phyloP scores from a whole-genome alignment of 2,329 filamentous ascomycete genomes.

The Grosmannia clavigera region DNA sequence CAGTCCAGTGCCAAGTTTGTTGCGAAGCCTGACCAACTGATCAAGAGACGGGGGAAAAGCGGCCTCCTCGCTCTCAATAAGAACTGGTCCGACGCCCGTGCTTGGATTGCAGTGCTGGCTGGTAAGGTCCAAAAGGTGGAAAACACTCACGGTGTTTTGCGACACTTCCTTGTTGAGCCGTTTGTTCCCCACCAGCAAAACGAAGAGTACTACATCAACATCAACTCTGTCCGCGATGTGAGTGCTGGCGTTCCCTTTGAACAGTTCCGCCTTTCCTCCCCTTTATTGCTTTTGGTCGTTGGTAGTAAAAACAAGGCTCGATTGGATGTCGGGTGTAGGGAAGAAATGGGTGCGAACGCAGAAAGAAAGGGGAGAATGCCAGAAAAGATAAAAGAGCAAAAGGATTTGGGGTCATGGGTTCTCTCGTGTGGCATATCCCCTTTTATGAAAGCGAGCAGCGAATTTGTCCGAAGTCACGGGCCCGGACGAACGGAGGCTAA shows the following conservation, averaged over 20 bases:
- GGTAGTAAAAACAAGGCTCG: neutral
- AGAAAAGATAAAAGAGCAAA: neutral
- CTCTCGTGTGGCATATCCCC: neutral
- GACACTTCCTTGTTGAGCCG: conserved; percentile 95
- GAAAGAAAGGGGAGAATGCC: neutral
- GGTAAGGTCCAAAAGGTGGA: conserved; percentile 90
- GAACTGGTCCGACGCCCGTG: conserved; percentile 85
- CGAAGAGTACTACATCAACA: conserved; percentile 99
- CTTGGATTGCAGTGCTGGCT: conserved; percentile 86
- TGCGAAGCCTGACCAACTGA: conserved; percentile 98
- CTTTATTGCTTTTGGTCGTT: neutral
- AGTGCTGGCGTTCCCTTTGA: conserved; percentile 28
- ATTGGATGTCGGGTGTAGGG: neutral
- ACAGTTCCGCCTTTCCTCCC: neutral
- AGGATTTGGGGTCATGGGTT: neutral
- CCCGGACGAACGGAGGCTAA: conserved; percentile 33
- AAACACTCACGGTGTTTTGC: conserved; percentile 74
- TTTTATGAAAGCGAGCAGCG: neutral
- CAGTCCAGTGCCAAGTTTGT: conserved; percentile 79
- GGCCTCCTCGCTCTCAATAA: conserved; percentile 94
- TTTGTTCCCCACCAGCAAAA: conserved; percentile 92
- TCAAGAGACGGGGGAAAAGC: conserved; percentile 99
- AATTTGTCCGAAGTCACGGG: neutral
- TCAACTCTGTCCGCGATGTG: conserved; percentile 99
- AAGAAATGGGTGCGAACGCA: neutral